Evolutionary conservation across 1,284 basidiomycete genomes (phyloP), one percentile per base, ranked within the genome.

Genomic region (Moesziomyces sp.): DNA sequence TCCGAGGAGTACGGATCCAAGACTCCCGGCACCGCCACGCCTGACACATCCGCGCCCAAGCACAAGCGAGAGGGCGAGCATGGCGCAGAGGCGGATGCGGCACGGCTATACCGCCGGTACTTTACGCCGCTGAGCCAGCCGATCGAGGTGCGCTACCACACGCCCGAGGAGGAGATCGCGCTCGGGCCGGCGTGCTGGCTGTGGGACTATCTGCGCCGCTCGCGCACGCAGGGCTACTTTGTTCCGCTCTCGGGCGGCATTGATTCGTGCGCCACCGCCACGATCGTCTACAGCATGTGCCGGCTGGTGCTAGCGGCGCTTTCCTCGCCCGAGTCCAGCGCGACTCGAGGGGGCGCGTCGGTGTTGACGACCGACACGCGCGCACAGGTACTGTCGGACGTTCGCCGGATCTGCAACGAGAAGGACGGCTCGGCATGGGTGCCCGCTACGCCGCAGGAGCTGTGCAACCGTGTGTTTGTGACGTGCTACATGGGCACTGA

Each of bases 401-500:
- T 94, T 0, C 88, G 94, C 24, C 88, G 94, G 38, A 96, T 99
- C 74, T 89, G 88, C 1, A 93, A 94, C 19, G 93, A 95, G 81
- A 88, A 91, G 0, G 89, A 90, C 51, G 89, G 89, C 70, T 94
- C 93, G 5, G 85, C 85, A 0, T 99, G 97, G 84, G 82, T 93
- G 24, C 97, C 96, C 1, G 87, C 88, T 0, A 93, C 97, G 81
- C 89, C 95, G 0, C 89, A 88, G 61, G 97, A 98, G 81, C 93
- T 98, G 74, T 90, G 90, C 48, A 87, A 87, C 59, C 88, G 93
- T 34, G 90, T 98, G 62, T 97, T 99, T 87, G 94, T 98, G 83
- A 97, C 96, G 0, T 97, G 94, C 85, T 99, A 97, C 85, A 99
- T 99, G 97, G 96, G 96, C 13, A 99, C 96, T 0, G 92, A 95